These are phyloP conservation scores for Linderina pennispora DNA, from an alignment of 192 early-diverging fungal genomes.

Conservation along the genomic window DNA sequence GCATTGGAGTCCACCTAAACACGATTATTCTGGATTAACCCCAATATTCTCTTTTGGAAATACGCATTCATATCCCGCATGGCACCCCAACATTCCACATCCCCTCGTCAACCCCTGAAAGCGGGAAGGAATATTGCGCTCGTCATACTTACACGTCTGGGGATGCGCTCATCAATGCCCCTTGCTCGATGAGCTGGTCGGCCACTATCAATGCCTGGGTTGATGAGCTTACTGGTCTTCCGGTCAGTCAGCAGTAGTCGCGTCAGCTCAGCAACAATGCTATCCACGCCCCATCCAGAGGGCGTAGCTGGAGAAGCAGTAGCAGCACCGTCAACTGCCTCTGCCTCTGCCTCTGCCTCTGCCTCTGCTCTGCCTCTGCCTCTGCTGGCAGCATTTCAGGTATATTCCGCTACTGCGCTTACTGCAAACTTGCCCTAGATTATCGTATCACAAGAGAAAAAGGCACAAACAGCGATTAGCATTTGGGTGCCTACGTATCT, in stretches of 20 bases:
- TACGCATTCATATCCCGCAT: no score
- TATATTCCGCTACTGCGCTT: constrained; percentile 32
- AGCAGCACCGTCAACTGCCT: constrained; percentile 2
- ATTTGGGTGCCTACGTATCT: no score
- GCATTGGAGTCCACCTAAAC: constrained; percentile 35
- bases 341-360: constrained; percentile 23
- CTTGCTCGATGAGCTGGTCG: constrained; percentile 42
- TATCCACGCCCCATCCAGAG: constrained; percentile 24
- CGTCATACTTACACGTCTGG: constrained; percentile 17
- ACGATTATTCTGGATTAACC: no score
- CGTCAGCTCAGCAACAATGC: constrained; percentile 34
- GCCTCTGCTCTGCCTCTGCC: no score
- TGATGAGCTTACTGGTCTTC: constrained; percentile 38
- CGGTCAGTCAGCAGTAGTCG: constrained; percentile 39
- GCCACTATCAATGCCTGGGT: constrained; percentile 41
- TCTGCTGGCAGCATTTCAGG: no score
- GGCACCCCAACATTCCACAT: no score
- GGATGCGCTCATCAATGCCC: constrained; percentile 24
- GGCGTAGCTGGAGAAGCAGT: background rate
- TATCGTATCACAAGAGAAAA: background rate
- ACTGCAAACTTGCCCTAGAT: constrained; percentile 42
- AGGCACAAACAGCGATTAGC: no score
- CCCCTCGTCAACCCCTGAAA: no score
- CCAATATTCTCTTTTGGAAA: no score
- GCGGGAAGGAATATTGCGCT: no score